Percentiles rank a stretch among this genome's conserved stretches.
phyloP scores from a whole-genome alignment of 1,284 basidiomycete genomes.

The Rhodotorula sp. region DNA sequence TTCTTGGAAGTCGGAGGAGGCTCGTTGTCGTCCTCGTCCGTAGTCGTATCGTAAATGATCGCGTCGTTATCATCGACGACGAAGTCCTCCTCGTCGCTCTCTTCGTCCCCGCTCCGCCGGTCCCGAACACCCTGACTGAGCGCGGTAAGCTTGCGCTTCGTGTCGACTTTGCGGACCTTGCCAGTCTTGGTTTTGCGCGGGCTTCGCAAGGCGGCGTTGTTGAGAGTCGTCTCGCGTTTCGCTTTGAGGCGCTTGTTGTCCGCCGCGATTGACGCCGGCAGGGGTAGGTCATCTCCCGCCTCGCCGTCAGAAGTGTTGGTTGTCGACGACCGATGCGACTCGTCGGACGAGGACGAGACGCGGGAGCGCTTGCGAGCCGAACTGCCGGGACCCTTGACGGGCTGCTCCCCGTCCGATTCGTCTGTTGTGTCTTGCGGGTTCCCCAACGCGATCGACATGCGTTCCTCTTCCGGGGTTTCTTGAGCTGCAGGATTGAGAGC shows the following conservation, averaged over 20 bases:
- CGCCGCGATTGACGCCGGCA: conserved; percentile 5
- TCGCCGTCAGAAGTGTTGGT: too few relatives aligned
- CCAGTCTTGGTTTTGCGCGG: not conserved
- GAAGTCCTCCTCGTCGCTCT: conserved; percentile 1
- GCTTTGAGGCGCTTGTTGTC: conserved; percentile 1
- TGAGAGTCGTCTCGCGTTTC: not conserved
- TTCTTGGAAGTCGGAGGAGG: not conserved
- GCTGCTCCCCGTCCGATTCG: not conserved
- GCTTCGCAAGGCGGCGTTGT: not conserved
- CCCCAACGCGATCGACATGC: too few relatives aligned
- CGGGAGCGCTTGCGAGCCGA: not conserved
- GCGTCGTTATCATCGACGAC: conserved; percentile 23
- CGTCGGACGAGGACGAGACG: not conserved
- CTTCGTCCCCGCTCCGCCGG: conserved; percentile 15
- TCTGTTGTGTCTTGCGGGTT: too few relatives aligned
- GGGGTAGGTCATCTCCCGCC: not conserved
- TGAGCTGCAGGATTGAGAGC: too few relatives aligned
- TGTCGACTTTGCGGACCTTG: conserved; percentile 1
- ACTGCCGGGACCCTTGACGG: too few relatives aligned
- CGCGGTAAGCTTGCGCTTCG: conserved; percentile 1
- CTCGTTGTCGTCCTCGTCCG: conserved; percentile 6
- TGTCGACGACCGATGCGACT: not conserved
- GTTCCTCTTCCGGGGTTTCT: too few relatives aligned
- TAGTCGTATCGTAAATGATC: conserved; percentile 8
- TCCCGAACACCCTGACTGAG: conserved; percentile 11